Evolutionary conservation across 345 rosid species (phyloP).

Genomic region (Brassica napus): DNA sequence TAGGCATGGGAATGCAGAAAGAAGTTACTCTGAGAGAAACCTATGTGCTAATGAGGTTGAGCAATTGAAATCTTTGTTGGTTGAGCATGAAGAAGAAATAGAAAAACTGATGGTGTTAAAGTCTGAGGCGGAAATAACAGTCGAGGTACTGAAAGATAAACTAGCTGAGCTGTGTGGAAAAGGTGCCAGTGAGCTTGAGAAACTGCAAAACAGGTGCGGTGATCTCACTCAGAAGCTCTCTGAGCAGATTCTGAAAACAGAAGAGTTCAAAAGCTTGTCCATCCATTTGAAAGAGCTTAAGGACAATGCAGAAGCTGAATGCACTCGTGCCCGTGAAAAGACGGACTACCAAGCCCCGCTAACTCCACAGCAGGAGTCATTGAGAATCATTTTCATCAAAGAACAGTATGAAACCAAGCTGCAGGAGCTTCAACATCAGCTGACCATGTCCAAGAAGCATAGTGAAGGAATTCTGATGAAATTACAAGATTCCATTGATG

Average conservation of each 20-base stretch:
- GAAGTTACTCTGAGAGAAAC: slow-evolving; percentile 39
- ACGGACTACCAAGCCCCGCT: slow-evolving; percentile 53
- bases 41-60: slow-evolving; percentile 52
- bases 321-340: slow-evolving; percentile 57
- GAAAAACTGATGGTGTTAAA: slow-evolving; percentile 56
- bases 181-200: slow-evolving; percentile 45
- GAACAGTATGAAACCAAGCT: slow-evolving; percentile 85
- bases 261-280: slow-evolving; percentile 82
- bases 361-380: slow-evolving; percentile 77
- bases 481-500: slow-evolving; percentile 88
- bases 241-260: slow-evolving; percentile 80
- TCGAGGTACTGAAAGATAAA: slow-evolving; percentile 54
- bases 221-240: slow-evolving; percentile 75
- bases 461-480: slow-evolving; percentile 91
- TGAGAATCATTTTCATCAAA: slow-evolving; percentile 95
- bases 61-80: slow-evolving; percentile 51
- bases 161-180: slow-evolving; percentile 53
- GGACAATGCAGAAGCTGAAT: slow-evolving; percentile 80
- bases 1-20: slow-evolving; percentile 44
- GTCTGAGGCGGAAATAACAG: slow-evolving; percentile 60
- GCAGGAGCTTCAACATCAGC: slow-evolving; percentile 87
- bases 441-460: slow-evolving; percentile 80
- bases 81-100: slow-evolving; percentile 53
- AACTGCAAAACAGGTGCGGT: slow-evolving; percentile 51
- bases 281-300: slow-evolving; percentile 84